Base-by-base conservation (phyloP, 768 basidiomycete species). In the Hirschioporus abietinus region DNA sequence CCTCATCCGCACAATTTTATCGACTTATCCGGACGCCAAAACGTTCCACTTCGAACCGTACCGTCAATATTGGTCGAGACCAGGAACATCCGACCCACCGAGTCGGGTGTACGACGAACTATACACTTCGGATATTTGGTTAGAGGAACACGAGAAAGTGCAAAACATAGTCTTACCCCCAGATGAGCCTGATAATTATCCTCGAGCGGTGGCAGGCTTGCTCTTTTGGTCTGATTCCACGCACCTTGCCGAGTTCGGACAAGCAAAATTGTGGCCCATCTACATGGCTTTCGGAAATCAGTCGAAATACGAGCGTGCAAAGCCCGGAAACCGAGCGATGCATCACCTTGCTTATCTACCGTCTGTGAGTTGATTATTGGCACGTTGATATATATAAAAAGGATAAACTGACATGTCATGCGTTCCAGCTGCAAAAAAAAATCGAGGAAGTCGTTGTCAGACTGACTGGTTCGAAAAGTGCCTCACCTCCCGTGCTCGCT, bases 201-300 rank as follows among this genome's bases (percentile, higher is more conserved):
- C 73, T 30, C 35, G 64, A 10, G 67, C 69, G 7, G 63, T 74
- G 15, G 68, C 69, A 1, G 59, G 67, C 6, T 30, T 74, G 0
- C 72, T 74, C 71, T 23, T 71, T 4, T 74, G 73, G 64, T 74
- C 74, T 0, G 72, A 75, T 34, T 23, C 69, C 0, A 75, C 72
- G 0, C 72, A 74, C 35, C 71, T 74, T 1, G 60, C 74, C 0
- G 70, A 69, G 8, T 75, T 68, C 36, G 69, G 68, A 15, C 61
- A 36, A 30, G 61, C 64, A 5, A 63, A 61, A 9, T 36, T 70
- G 25, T 70, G 70, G 71, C 72, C 69, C 0, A 20, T 72, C 0
- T 74, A 68, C 25, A 34, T 68, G 1, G 58, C 23, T 1, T 65
- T 68, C n/a, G 67, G 34, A 6, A 68, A 68, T 36, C 57, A 68